Base-by-base conservation (phyloP, 1,284 basidiomycete genomes). In the Trametes polyzona region DNA sequence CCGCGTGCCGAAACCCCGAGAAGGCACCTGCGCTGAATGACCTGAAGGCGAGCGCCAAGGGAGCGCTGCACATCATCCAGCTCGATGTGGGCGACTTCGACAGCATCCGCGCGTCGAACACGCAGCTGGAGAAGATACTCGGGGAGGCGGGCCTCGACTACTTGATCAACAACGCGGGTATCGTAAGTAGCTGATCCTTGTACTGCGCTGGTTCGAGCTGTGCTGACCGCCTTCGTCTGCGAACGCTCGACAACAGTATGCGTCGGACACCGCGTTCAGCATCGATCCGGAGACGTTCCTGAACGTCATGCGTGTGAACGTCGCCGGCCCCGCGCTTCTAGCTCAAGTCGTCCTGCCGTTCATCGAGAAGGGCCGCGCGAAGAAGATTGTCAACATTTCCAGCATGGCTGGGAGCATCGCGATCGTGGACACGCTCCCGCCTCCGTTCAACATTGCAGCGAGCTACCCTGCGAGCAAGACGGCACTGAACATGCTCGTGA, bases 161-260 rank as follows among this genome's bases (percentile, higher is more conserved):
- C 24, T 63, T 78, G n/a, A 52, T 76, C 41, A 76, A 76, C 61
- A 76, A 74, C 43, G 74, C 76, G 17, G 74, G 64, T 1, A 67
- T 74, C 21, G 74, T 74, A 36, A 36, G 69, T 61, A n/a, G 14
- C 1, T 7, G 26, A n/a, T 32, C 4, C 5, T 10, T 16, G 29
- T n/a, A 3, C n/a, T n/a, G n/a, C n/a, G n/a, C n/a, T n/a, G n/a
- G n/a, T n/a, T n/a, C n/a, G n/a, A n/a, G n/a, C n/a, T n/a, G n/a
- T n/a, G n/a, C n/a, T n/a, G 14, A 0, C 19, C 19, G 8, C 19
- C 17, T 12, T 4, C 19, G 16, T 24, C n/a, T n/a, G n/a, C n/a
- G n/a, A n/a, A n/a, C n/a, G n/a, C n/a, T n/a, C n/a, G n/a, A n/a
- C n/a, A n/a, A n/a, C n/a, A 47, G 46, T 14, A 26, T 50, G 61